phyloP scores from a whole-genome alignment of 2,329 filamentous ascomycete genomes.

The Nigrospora osmanthi region DNA sequence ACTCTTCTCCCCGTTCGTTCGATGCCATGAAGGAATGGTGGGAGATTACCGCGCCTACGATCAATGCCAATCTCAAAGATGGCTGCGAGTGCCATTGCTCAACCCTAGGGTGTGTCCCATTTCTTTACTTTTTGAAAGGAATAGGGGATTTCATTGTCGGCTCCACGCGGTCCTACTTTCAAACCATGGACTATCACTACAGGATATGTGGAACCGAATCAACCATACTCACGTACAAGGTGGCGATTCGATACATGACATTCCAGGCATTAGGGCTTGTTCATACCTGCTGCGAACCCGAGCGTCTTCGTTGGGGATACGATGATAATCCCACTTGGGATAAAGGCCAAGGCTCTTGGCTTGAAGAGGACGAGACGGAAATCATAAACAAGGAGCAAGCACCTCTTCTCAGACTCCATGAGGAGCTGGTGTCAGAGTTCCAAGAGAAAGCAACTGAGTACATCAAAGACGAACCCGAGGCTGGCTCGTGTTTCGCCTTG shows the following conservation, averaged over 20 bases:
- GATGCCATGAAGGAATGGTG: no score
- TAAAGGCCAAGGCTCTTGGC: no score
- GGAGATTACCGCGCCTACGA: neutral
- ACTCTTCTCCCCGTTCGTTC: no score
- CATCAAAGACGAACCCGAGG: neutral
- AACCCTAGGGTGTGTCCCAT: neutral
- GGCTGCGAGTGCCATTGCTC: conserved; percentile 1
- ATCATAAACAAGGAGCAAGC: conserved; percentile 1
- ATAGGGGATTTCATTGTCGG: no score
- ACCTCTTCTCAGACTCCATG: neutral
- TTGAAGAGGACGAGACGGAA: neutral
- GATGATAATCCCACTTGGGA: no score
- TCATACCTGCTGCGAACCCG: neutral
- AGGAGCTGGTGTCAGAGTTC: conserved; percentile 1
- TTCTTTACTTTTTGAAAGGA: conserved; percentile 1
- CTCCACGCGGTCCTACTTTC: no score
- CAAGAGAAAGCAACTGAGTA: neutral
- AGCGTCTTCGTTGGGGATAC: no score
- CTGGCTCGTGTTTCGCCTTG: neutral
- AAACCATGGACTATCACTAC: neutral
- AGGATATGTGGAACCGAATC: neutral
- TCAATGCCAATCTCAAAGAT: neutral
- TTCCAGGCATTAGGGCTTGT: neutral
- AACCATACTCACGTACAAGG: neutral
- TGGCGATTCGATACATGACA: conserved; percentile 1